phyloP scores from a whole-genome alignment of 345 rosid species.

The Diplotaxis tenuifolia region DNA sequence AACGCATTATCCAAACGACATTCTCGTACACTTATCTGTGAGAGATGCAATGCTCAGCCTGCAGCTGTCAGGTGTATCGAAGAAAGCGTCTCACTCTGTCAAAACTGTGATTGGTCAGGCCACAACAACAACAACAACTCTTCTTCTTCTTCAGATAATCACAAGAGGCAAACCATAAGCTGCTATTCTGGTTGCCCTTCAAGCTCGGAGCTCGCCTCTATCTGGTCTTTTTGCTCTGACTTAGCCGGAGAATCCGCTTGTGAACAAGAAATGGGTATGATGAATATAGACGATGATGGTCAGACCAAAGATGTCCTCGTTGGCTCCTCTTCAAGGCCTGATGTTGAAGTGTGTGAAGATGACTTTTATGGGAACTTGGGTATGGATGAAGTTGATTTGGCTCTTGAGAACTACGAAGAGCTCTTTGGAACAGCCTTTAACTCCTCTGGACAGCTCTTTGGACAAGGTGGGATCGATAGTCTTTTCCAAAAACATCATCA shows the following conservation, averaged over 20 bases:
- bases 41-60: conserved; percentile 85
- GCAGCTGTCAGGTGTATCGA: conserved; percentile 75
- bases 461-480: conserved; percentile 83
- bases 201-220: conserved; percentile 76
- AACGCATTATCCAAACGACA: conserved; percentile 92
- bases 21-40: conserved; percentile 82
- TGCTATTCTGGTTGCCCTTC: conserved; percentile 96
- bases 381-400: conserved; percentile 90
- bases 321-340: conserved; percentile 31
- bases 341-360: conserved; percentile 43
- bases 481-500: conserved; percentile 61
- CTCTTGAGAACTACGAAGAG: conserved; percentile 88
- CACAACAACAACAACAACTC: conserved; percentile 50
- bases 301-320: conserved; percentile 29
- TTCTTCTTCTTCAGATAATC: conserved; percentile 43
- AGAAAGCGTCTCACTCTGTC: conserved; percentile 84
- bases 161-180: conserved; percentile 72
- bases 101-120: conserved; percentile 87
- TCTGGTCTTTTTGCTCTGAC: conserved; percentile 78
- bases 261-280: conserved; percentile 76
- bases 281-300: conserved; percentile 72
- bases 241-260: conserved; percentile 52
- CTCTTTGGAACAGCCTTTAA: conserved; percentile 80
- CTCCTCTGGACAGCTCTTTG: conserved; percentile 73
- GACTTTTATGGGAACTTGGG: conserved; percentile 63